These are phyloP conservation scores for Globisporangium viniferum DNA, from an alignment of 352 stramenopile species.

Conservation along the genomic window DNA sequence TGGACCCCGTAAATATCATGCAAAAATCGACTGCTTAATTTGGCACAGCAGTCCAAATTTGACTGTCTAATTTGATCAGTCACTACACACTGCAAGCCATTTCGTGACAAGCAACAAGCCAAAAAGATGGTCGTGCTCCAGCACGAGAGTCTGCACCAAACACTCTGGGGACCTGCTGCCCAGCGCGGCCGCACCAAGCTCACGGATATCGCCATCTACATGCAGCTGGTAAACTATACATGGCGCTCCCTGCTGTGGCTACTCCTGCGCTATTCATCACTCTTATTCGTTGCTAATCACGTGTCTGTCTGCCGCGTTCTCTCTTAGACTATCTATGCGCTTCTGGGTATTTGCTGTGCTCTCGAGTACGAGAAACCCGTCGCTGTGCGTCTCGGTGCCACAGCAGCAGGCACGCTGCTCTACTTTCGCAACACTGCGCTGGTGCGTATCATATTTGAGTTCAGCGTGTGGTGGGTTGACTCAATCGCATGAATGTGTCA, in stretches of 20 bases:
- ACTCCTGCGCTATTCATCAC: neutral
- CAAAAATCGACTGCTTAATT: too few relatives aligned
- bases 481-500: too few relatives aligned
- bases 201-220: constrained; percentile 40
- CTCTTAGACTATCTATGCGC: constrained; percentile 24
- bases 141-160: constrained; percentile 55
- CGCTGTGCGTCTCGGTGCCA: constrained; percentile 37
- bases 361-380: constrained; percentile 57
- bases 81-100: too few relatives aligned
- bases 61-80: too few relatives aligned
- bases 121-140: constrained; percentile 60
- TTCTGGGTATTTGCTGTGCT: constrained; percentile 27
- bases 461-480: neutral
- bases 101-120: neutral
- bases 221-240: constrained; percentile 35
- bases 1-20: too few relatives aligned
- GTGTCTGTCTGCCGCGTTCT: neutral
- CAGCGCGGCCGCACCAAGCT: constrained; percentile 38
- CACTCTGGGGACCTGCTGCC: constrained; percentile 50
- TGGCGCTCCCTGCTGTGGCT: neutral
- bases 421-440: constrained; percentile 67
- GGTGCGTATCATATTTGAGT: constrained; percentile 21
- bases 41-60: too few relatives aligned
- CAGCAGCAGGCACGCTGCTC: constrained; percentile 28
- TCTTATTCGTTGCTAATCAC: neutral